Evolutionary conservation across 352 stramenopile species (phyloP).

Genomic region (Phytopythium helicoides): DNA sequence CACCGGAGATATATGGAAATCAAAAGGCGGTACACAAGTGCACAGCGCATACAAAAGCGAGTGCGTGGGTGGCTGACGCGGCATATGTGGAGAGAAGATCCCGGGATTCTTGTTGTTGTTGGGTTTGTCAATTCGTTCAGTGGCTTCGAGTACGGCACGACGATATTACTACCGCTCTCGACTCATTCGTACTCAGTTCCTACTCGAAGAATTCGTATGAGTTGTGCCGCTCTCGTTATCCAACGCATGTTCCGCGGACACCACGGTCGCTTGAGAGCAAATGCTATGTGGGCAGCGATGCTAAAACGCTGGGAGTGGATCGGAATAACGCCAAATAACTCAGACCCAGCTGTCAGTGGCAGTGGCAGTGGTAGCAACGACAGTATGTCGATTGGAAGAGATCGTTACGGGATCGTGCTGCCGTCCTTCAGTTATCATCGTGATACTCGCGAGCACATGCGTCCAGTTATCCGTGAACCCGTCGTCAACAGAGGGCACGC

Average conservation of each 20-base stretch:
- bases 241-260: conserved; percentile 56
- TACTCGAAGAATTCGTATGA: conserved; percentile 40
- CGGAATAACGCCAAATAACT: conserved; percentile 29
- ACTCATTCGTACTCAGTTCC: conserved; percentile 56
- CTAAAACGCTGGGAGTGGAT: conserved; percentile 77
- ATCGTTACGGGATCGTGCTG: conserved; percentile 56
- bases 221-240: conserved; percentile 27
- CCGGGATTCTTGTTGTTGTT: conserved; percentile 33
- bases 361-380: conserved; percentile 28
- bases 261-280: conserved; percentile 49
- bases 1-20: conserved; percentile 39
- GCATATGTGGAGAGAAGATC: conserved; percentile 61
- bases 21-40: conserved; percentile 46
- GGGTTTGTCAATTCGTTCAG: conserved; percentile 35
- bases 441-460: conserved; percentile 45
- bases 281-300: conserved; percentile 66
- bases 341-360: conserved; percentile 8
- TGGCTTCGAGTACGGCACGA: conserved; percentile 51
- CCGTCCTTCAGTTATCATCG: conserved; percentile 48
- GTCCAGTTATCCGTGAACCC: conserved; percentile 31
- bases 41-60: conserved; percentile 48
- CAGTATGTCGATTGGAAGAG: conserved; percentile 49
- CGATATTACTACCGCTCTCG: conserved; percentile 32
- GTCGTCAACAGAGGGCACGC: conserved; percentile 45
- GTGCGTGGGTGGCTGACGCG: conserved; percentile 68